Evolutionary conservation across 192 early-diverging fungal species (phyloP).

Genomic region (Coemansia sp.): DNA sequence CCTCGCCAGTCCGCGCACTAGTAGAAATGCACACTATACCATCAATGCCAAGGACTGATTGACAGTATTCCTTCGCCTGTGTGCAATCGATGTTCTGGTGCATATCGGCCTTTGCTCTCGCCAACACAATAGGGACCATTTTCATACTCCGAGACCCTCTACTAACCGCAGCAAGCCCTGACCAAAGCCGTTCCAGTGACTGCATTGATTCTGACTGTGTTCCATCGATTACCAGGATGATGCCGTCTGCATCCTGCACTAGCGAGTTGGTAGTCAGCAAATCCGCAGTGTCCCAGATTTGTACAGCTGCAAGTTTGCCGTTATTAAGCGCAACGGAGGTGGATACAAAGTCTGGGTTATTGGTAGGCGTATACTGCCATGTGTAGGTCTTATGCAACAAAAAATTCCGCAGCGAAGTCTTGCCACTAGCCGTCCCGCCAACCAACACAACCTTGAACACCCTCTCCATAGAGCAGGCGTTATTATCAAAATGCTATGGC

Average conservation of each 20-base stretch:
- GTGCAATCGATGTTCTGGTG: neutral
- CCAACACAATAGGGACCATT: constrained; percentile 18
- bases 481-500: neutral
- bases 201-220: constrained; percentile 7
- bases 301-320: constrained; percentile 28
- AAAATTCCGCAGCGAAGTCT: constrained; percentile 47
- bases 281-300: constrained; percentile 49
- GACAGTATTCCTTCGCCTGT: constrained; percentile 20
- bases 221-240: constrained; percentile 33
- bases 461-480: constrained; percentile 13
- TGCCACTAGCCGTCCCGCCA: constrained; percentile 34
- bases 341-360: constrained; percentile 48
- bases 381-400: constrained; percentile 38
- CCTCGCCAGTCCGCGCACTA: constrained; percentile 34
- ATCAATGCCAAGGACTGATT: constrained; percentile 1
- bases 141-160: neutral
- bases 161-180: neutral
- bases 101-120: constrained; percentile 28
- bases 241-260: constrained; percentile 38
- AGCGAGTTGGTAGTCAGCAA: constrained; percentile 29
- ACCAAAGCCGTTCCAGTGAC: constrained; percentile 13
- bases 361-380: constrained; percentile 28
- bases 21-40: constrained; percentile 25
- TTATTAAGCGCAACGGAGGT: constrained; percentile 24
- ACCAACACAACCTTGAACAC: constrained; percentile 48